Evolutionary conservation across 176 grass and related monocot genomes (phyloP).

Genomic region (Cymbopogon citratus): DNA sequence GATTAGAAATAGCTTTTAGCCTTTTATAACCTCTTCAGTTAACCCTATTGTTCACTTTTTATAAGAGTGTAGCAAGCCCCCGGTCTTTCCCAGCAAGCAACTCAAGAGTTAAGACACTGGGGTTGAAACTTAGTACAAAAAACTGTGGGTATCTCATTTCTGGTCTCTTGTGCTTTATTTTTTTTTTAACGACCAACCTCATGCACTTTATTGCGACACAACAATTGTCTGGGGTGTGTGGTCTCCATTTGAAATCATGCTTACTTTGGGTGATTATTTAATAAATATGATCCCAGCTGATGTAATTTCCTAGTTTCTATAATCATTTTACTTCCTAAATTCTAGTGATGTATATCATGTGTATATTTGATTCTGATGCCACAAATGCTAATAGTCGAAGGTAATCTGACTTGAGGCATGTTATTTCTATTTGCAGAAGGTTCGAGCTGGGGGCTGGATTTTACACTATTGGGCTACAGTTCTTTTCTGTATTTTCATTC

Average conservation of each 20-base stretch:
- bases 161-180: background rate
- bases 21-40: background rate
- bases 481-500: constrained; percentile 41
- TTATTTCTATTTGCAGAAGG: constrained; percentile 45
- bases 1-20: background rate
- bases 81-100: background rate
- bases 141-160: background rate
- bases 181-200: background rate
- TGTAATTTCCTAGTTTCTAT: background rate
- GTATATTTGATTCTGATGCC: background rate
- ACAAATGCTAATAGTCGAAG: background rate
- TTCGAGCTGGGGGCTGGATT: constrained; percentile 42
- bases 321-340: background rate
- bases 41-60: background rate
- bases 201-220: background rate
- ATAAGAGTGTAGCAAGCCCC: background rate
- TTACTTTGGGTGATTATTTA: background rate
- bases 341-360: background rate
- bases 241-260: background rate
- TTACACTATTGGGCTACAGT: constrained; percentile 39
- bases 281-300: background rate
- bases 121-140: background rate
- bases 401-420: constrained; percentile 28
- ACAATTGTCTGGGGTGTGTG: background rate
- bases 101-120: background rate